Base-by-base conservation (phyloP, 148 eudicot species). In the Cornus controversa region DNA sequence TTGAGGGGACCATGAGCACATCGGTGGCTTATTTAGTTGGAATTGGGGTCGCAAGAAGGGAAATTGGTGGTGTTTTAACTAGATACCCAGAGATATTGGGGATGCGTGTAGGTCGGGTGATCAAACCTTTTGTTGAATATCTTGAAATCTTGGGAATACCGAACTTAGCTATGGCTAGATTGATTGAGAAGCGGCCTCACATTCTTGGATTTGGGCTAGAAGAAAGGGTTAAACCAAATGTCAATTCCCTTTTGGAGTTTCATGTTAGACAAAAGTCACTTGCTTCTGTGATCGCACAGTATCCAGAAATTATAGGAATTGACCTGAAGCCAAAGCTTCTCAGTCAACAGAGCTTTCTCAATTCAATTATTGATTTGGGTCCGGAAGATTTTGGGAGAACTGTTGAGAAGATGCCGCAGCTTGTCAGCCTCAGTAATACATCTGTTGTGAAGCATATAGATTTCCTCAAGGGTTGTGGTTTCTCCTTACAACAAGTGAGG, bases 1-100 rank as follows among this genome's bases (percentile, higher is more conserved):
- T 96, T 47, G 99, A 96, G 86, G 99, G 99, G 67, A 96, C 99
- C 28, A 96, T 96, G 99, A 96, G 99, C 82, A 96, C 98, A 69
- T 96, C 98, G 0, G 99, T 96, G 78, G 98, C 99, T 67, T 96
- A 96, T 87, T 83, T 96, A 84, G 92, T 96, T 68, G 98, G 94
- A 15, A 91, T 96, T 79, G 99, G 99, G 18, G 98, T 96, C 13
- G 90, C 90, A 76, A 92, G 97, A 85, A 89, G 97, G 82, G 98
- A 92, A 78, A 85, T 96, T 73, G 97, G 97, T 28, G 89, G 90
- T 16, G 80, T 96, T 69, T 84, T 96, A 63, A 96, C 97, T 63
- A 84, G 80, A 77, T 96, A 90, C 71, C 99, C 98, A 14, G 94
- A 93, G 76, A 88, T 96, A 76, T 81, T 96, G 79, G 98, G 99